phyloP scores from a whole-genome alignment of 2,329 filamentous ascomycete genomes.

The Didymella exigua region DNA sequence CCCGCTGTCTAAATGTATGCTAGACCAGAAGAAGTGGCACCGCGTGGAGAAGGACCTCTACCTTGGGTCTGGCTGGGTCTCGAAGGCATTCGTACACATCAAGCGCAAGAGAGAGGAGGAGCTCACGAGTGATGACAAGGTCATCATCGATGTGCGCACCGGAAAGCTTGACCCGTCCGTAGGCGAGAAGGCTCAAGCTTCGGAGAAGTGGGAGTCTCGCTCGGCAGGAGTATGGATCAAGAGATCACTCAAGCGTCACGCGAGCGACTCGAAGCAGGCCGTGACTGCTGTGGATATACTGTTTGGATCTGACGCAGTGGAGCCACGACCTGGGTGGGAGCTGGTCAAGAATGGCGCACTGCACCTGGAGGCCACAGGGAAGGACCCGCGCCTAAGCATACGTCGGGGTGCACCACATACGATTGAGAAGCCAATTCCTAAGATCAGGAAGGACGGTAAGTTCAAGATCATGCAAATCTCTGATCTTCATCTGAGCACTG shows the following conservation, averaged over 20 bases:
- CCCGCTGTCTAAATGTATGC: conserved; percentile 73
- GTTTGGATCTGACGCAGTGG: conserved; percentile 88
- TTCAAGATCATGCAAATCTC: conserved; percentile 98
- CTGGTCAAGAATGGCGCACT: conserved; percentile 70
- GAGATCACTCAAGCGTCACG: conserved; percentile 71
- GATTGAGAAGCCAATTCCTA: conserved; percentile 71
- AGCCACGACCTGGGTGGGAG: conserved; percentile 84
- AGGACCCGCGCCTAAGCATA: conserved; percentile 77
- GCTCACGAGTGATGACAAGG: conserved; percentile 72
- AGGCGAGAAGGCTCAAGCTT: conserved; percentile 60
- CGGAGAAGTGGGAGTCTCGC: conserved; percentile 77
- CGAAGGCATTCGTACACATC: conserved; percentile 80
- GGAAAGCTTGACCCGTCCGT: conserved; percentile 72
- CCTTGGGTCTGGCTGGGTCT: conserved; percentile 73
- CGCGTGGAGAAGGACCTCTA: conserved; percentile 90
- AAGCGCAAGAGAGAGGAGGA: conserved; percentile 87
- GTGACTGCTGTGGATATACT: conserved; percentile 85
- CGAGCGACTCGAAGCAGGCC: conserved; percentile 74
- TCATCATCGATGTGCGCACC: conserved; percentile 79
- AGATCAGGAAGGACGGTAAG: conserved; percentile 84
- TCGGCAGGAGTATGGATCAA: conserved; percentile 82
- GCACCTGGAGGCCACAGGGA: conserved; percentile 70
- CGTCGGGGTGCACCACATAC: conserved; percentile 72
- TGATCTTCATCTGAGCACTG: conserved; percentile 93
- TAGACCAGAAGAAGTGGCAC: conserved; percentile 76